A percentile compares a stretch with the other conserved stretches of the same genome.
Evolutionary conservation across 352 stramenopile species (phyloP).

Genomic region (Globisporangium parvum): DNA sequence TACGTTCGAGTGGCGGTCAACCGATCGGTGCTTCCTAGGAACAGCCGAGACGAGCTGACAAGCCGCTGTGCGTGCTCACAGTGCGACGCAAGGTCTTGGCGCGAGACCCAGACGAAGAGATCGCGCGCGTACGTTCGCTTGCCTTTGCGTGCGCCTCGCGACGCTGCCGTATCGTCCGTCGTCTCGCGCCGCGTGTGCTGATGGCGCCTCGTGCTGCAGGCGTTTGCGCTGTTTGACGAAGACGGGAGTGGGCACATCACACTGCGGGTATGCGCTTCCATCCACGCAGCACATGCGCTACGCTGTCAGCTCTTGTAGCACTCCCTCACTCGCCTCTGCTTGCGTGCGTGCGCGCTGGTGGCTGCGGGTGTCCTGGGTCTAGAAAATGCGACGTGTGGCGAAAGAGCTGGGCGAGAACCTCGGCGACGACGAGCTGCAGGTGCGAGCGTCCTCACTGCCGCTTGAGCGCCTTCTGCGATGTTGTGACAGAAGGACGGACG

Average conservation of each 20-base stretch:
- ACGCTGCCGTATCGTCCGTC: too few species aligned
- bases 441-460: conserved; percentile 6
- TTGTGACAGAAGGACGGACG: too few species aligned
- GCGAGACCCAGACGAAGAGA: conserved; percentile 90
- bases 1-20: too few species aligned
- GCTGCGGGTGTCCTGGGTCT: conserved; percentile 1
- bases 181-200: too few species aligned
- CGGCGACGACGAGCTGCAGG: conserved; percentile 86
- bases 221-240: conserved; percentile 94
- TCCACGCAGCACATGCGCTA: neutral
- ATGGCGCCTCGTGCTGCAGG: too few species aligned
- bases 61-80: conserved; percentile 10
- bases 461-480: neutral
- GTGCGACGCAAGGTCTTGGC: conserved; percentile 79
- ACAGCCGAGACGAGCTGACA: neutral
- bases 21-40: too few species aligned
- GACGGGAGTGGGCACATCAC: conserved; percentile 87
- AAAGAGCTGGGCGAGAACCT: conserved; percentile 92
- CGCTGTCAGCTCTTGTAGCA: neutral
- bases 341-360: too few species aligned
- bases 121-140: conserved; percentile 50
- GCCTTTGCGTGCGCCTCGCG: too few species aligned
- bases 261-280: conserved; percentile 44
- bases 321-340: neutral
- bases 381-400: conserved; percentile 91